Evolutionary conservation across 169 alveolate species (phyloP).

Genomic region (Plasmodium chabaudi): DNA sequence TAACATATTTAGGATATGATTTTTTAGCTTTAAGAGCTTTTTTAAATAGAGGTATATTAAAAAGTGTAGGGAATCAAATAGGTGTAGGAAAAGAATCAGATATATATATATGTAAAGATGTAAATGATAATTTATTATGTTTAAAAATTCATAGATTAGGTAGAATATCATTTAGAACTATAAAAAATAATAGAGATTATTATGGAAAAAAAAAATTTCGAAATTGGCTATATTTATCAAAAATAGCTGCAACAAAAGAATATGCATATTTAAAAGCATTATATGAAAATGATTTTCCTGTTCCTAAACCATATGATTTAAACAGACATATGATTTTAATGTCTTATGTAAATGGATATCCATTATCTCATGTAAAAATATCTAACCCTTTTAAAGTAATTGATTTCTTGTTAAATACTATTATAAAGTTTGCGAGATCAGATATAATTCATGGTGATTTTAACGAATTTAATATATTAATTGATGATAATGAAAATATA

Average conservation of each 20-base stretch:
- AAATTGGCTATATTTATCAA: constrained; percentile 98
- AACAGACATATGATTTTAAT: constrained; percentile 98
- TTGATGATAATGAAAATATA: constrained; percentile 89
- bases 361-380: constrained; percentile 92
- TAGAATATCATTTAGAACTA: constrained; percentile 97
- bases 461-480: constrained; percentile 97
- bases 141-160: constrained; percentile 89
- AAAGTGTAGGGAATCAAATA: constrained; percentile 93
- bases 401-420: constrained; percentile 65
- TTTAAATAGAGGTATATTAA: constrained; percentile 94
- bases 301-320: constrained; percentile 97
- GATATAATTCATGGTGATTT: constrained; percentile 99
- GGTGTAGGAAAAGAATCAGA: constrained; percentile 99
- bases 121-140: constrained; percentile 90
- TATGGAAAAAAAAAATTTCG: constrained; percentile 95
- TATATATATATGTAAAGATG: constrained; percentile 94
- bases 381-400: constrained; percentile 15
- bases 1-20: constrained; percentile 98
- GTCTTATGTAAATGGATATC: constrained; percentile 96
- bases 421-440: constrained; percentile 92
- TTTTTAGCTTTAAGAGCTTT: constrained; percentile 97
- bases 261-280: constrained; percentile 96
- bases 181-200: constrained; percentile 98
- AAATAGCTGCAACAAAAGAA: constrained; percentile 99
- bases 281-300: constrained; percentile 95